Evolutionary conservation across 345 rosid species (phyloP).

Genomic region (Diplotaxis tenuifolia): DNA sequence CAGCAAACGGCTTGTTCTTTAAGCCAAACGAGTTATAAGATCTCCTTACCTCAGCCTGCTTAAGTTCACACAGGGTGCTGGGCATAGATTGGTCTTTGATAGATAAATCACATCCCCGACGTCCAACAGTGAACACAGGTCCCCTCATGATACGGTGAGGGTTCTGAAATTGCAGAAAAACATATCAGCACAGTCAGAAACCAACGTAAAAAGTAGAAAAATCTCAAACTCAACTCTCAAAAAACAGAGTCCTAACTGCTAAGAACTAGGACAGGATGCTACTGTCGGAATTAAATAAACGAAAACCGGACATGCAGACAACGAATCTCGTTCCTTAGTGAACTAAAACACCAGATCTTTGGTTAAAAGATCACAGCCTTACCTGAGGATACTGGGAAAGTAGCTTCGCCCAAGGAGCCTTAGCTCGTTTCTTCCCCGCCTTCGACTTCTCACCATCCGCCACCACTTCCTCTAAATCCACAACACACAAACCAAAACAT

Average conservation of each 20-base stretch:
- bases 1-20: constrained; percentile 8
- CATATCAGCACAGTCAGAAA: background rate
- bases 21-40: background rate
- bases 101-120: constrained; percentile 65
- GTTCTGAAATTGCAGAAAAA: constrained; percentile 49
- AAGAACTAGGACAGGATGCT: background rate
- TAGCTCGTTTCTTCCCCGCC: constrained; percentile 39
- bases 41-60: constrained; percentile 65
- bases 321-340: background rate
- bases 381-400: constrained; percentile 88
- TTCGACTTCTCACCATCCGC: constrained; percentile 26
- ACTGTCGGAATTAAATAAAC: background rate
- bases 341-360: constrained; percentile 21
- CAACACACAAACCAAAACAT: constrained; percentile 27
- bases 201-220: background rate
- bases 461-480: constrained; percentile 45
- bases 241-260: background rate
- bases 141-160: constrained; percentile 64
- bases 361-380: background rate
- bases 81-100: constrained; percentile 61
- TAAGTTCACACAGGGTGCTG: constrained; percentile 67
- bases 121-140: constrained; percentile 71
- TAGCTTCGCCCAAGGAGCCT: constrained; percentile 83
- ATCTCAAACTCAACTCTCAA: background rate
- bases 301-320: constrained; percentile 13